These are phyloP conservation scores for Leptosphaerulina australis DNA, from an alignment of 2,329 filamentous ascomycete species.

Conservation along the genomic window DNA sequence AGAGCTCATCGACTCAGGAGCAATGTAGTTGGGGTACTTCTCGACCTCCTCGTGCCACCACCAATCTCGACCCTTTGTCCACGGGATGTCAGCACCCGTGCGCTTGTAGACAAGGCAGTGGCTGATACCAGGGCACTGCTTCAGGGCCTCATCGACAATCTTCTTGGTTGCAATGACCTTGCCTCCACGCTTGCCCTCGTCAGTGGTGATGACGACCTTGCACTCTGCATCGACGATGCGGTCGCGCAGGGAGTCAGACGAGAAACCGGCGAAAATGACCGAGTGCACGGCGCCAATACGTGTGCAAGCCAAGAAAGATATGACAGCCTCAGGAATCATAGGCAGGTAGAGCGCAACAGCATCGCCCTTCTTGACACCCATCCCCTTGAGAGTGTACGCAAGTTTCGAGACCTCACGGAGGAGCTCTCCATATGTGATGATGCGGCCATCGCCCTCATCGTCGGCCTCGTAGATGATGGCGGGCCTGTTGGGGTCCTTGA, in stretches of 20 bases:
- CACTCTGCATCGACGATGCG: conserved; percentile 89
- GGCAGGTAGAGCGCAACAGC: conserved; percentile 96
- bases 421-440: conserved; percentile 90
- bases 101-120: conserved; percentile 92
- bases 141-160: conserved; percentile 96
- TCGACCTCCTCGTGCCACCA: conserved; percentile 99
- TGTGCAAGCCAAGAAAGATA: conserved; percentile 87
- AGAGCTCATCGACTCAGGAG: conserved; percentile 86
- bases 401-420: conserved; percentile 88
- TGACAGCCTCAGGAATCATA: conserved; percentile 96
- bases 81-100: conserved; percentile 89
- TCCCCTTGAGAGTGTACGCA: conserved; percentile 87
- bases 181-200: conserved; percentile 97
- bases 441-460: conserved; percentile 84
- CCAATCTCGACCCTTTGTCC: conserved; percentile 84
- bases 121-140: conserved; percentile 88
- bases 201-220: conserved; percentile 93
- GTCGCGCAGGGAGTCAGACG: conserved; percentile 91
- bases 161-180: conserved; percentile 98
- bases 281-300: conserved; percentile 97
- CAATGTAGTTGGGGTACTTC: conserved; percentile 92
- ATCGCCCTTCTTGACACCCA: conserved; percentile 96
- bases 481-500: conserved; percentile 88
- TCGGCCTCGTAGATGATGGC: conserved; percentile 99
- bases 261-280: conserved; percentile 97